Percentiles rank a stretch among this genome's conserved stretches.
These are phyloP conservation scores for Vinca minor DNA, from an alignment of 257 asterid genomes.

Conservation along the genomic window DNA sequence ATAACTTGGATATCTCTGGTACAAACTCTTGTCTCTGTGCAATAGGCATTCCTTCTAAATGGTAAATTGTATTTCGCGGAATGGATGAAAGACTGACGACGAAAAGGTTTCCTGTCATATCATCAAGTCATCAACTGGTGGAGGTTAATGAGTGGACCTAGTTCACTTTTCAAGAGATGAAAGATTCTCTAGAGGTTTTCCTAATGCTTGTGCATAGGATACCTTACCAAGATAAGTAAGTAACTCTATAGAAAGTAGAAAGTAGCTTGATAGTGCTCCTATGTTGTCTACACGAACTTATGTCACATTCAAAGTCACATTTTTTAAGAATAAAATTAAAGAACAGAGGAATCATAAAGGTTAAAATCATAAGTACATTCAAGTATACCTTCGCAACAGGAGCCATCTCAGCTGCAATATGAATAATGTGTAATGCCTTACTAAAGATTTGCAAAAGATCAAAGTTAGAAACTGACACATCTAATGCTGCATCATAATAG, in stretches of 20 bases:
- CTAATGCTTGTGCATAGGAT: background rate
- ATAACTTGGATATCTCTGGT: background rate
- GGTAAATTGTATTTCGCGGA: background rate
- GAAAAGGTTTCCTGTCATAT: background rate
- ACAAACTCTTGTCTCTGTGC: too few species aligned
- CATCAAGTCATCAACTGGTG: background rate
- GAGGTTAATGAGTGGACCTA: background rate
- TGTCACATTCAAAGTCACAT: background rate
- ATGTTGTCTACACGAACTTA: background rate
- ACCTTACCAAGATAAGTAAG: background rate
- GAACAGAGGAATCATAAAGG: background rate
- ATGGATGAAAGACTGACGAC: background rate
- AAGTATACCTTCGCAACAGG: constrained; percentile 92
- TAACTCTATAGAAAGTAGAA: background rate
- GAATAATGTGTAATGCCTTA: constrained; percentile 73
- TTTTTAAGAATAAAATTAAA: background rate
- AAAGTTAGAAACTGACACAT: constrained; percentile 25
- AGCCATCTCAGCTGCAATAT: constrained; percentile 98
- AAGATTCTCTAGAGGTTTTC: background rate
- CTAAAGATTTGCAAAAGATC: constrained; percentile 33
- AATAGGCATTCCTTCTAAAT: background rate
- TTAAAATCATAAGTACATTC: background rate
- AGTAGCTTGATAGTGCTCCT: background rate
- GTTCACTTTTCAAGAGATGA: background rate
- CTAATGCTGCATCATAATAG: background rate